Evolutionary conservation across 2,329 filamentous ascomycete genomes (phyloP).

Genomic region (Apiospora rasikravindrae): DNA sequence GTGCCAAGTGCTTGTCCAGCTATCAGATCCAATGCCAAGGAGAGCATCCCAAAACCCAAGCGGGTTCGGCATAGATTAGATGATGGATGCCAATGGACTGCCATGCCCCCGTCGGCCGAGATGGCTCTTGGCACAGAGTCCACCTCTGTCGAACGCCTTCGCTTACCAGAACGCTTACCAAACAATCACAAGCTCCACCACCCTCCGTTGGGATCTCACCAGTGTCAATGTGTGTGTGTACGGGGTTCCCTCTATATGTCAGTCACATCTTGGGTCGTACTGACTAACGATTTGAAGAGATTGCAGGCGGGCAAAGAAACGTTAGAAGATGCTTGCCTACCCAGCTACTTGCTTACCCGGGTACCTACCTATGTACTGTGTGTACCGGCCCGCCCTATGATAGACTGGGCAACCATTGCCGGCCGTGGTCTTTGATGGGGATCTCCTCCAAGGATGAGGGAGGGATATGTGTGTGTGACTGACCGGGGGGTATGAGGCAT

Average conservation of each 20-base stretch:
- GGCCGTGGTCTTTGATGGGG: neutral
- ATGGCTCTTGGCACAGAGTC: neutral
- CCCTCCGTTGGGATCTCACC: neutral
- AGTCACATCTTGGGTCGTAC: neutral
- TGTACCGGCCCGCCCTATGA: neutral
- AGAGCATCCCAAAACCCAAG: neutral
- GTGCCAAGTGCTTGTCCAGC: no score
- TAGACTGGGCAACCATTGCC: neutral
- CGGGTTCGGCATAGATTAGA: conserved; percentile 13
- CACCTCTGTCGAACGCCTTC: neutral
- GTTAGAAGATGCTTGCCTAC: neutral
- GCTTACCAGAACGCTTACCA: conserved; percentile 3
- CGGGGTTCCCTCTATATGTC: no score
- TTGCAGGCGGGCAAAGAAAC: neutral
- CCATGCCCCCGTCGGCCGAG: neutral
- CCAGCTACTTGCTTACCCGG: no score
- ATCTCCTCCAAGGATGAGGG: neutral
- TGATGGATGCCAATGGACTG: neutral
- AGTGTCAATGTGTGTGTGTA: neutral
- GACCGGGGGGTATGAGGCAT: neutral
- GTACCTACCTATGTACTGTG: neutral
- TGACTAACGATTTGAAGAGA: conserved; percentile 8
- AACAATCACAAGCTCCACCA: neutral
- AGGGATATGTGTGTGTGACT: neutral
- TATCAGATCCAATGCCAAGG: neutral